phyloP scores from a whole-genome alignment of 2,329 filamentous ascomycete genomes.

The Colletotrichum sp. region DNA sequence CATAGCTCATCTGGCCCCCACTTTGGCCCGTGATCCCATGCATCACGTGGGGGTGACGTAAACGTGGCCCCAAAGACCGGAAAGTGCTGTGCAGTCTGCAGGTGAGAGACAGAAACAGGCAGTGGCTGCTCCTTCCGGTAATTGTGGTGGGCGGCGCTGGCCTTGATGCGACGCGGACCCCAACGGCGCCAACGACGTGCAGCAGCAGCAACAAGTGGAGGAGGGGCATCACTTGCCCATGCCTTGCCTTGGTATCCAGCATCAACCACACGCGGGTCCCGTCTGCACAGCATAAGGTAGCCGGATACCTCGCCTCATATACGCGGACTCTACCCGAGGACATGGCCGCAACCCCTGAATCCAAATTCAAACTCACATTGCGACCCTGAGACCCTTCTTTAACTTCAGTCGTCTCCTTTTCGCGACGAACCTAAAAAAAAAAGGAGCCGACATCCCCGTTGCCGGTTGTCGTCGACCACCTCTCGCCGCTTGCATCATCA shows the following conservation, averaged over 20 bases:
- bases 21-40: background rate
- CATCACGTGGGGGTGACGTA: conserved; percentile 21
- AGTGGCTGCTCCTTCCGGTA: background rate
- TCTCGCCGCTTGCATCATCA: background rate
- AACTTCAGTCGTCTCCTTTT: conserved; percentile 2
- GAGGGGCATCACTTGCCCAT: background rate
- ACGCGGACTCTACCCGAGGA: conserved; percentile 9
- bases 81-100: background rate
- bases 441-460: background rate
- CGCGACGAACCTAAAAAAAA: background rate
- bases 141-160: background rate
- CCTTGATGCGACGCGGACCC: background rate
- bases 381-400: conserved; percentile 12
- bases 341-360: conserved; percentile 17
- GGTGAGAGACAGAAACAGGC: background rate
- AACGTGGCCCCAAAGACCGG: background rate
- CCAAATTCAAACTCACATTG: background rate
- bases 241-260: background rate
- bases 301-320: conserved; percentile 2
- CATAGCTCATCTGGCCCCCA: background rate
- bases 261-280: background rate
- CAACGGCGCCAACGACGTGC: background rate
- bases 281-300: background rate
- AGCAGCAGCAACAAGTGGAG: background rate
- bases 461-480: background rate